Evolutionary conservation across 2,329 filamentous ascomycete species (phyloP), one percentile per base, ranked within the genome.

Genomic region (Colletotrichum orbiculare): DNA sequence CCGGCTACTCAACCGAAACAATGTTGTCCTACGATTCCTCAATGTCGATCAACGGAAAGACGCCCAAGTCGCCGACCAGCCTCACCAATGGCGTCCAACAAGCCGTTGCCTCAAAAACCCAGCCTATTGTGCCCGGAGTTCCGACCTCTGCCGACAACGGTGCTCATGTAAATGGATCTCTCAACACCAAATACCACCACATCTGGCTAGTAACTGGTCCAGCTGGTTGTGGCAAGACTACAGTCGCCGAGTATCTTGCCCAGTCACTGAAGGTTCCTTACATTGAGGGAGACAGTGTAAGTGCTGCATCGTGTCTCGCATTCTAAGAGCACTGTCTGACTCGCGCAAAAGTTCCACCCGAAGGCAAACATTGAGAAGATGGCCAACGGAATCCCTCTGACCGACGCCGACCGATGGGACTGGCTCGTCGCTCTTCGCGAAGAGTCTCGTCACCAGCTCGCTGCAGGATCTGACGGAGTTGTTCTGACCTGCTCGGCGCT

Each of bases 401-500:
- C 92, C 60, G 96, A 99, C 75, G 90, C 89, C 65, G 96, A 99
- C 79, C 91, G 96, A 69, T 98, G 96, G 96, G 95, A 97, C 81
- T 99, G 96, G 96, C 89, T 99, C 68, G 92, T 91, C 50, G 83
- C 84, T 11, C 85, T 96, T 12, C 91, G 92, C 68, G 87, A 93
- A 69, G 90, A 89, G 72, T 87, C 88, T 7, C 82, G 89, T 60
- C 78, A 79, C 57, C 81, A 81, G 54, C 81, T 91, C 65, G 79
- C 82, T 60, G 78, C 77, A 53, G 88, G 89, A 42, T 83, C 86
- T 15, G 80, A 85, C 37, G 91, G 93, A 53, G 96, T 97, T n/a
- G 92, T 99, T 54, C 87, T 99, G 66, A 97, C 96, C 57, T 99
- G 96, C 85, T 97, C 93, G 11, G 96, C 95, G 2, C 86, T 99